phyloP scores from a whole-genome alignment of 2,329 filamentous ascomycete genomes.

The Pezicula radicicola region DNA sequence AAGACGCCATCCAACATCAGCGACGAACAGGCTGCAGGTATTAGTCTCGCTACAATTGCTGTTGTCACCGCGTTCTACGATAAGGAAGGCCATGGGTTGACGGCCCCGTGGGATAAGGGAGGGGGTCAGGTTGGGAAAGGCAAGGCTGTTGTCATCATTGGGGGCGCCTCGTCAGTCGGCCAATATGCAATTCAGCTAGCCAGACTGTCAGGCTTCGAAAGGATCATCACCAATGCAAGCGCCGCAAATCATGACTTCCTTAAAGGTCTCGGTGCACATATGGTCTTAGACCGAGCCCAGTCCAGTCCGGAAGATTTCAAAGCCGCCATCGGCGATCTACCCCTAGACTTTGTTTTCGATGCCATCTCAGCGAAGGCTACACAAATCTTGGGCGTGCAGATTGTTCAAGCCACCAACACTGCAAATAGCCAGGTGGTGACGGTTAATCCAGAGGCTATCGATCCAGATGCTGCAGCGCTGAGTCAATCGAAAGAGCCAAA shows the following conservation, averaged over 20 bases:
- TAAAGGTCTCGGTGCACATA: slow-evolving; percentile 21
- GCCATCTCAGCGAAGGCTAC: slow-evolving; percentile 27
- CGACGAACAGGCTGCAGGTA: slow-evolving; percentile 27
- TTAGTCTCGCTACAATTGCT: slow-evolving; percentile 22
- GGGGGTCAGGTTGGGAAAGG: slow-evolving; percentile 18
- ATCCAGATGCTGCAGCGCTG: slow-evolving; percentile 4
- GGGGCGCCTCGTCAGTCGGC: slow-evolving; percentile 32
- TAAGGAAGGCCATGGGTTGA: slow-evolving; percentile 20
- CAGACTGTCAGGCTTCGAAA: slow-evolving; percentile 30
- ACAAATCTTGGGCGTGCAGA: slow-evolving; percentile 28
- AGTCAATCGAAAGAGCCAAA: neutral
- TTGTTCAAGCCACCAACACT: slow-evolving; percentile 17
- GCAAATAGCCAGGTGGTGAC: slow-evolving; percentile 14
- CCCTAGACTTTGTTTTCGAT: slow-evolving; percentile 29
- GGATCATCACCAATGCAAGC: slow-evolving; percentile 30
- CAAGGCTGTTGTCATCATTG: slow-evolving; percentile 27
- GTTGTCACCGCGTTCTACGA: slow-evolving; percentile 20
- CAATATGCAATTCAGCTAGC: slow-evolving; percentile 33
- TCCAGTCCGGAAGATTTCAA: slow-evolving; percentile 19
- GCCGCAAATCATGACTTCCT: slow-evolving; percentile 19
- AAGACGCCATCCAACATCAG: slow-evolving; percentile 28
- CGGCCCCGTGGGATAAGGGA: slow-evolving; percentile 27
- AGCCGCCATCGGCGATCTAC: slow-evolving; percentile 21
- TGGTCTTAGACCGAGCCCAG: slow-evolving; percentile 23
- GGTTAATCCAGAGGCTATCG: slow-evolving; percentile 5